phyloP scores from a whole-genome alignment of 106 monocot species.

The Acorus gramineus region DNA sequence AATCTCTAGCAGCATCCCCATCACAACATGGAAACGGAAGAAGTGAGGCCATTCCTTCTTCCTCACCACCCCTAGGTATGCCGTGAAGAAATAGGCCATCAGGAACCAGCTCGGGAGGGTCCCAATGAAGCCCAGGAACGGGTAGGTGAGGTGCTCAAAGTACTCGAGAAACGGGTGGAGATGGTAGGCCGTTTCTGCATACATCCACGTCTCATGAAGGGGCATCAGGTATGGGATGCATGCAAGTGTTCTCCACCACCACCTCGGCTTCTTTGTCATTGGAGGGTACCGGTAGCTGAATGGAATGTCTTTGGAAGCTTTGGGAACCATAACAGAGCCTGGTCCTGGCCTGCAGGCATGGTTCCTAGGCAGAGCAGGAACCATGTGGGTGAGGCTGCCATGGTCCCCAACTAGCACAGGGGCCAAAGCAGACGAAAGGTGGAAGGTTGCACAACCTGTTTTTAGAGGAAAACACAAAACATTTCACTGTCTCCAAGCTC shows the following conservation, averaged over 20 bases:
- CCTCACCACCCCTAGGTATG: constrained; percentile 26
- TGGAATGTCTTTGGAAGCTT: neutral
- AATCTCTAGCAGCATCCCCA: constrained; percentile 72
- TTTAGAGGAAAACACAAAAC: neutral
- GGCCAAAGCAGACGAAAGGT: constrained; percentile 21
- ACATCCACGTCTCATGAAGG: constrained; percentile 1
- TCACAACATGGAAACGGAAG: constrained; percentile 66
- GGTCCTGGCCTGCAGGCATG: neutral
- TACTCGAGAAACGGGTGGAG: neutral
- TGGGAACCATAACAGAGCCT: constrained; percentile 13
- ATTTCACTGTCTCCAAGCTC: too few species aligned
- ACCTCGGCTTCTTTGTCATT: constrained; percentile 3
- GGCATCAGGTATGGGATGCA: constrained; percentile 5
- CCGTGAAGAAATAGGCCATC: neutral
- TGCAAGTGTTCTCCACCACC: constrained; percentile 1
- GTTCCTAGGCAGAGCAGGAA: constrained; percentile 7
- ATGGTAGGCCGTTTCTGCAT: constrained; percentile 1
- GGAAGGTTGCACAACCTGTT: neutral
- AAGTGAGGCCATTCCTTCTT: constrained; percentile 78
- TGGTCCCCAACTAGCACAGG: constrained; percentile 23
- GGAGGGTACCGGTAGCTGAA: neutral
- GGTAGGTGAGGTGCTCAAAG: constrained; percentile 41
- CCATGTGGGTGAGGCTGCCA: constrained; percentile 17
- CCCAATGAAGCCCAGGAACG: constrained; percentile 13
- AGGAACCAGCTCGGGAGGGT: neutral